Evolutionary conservation across 495 filamentous ascomycete species (phyloP).

Genomic region (Lophiotrema nucula): DNA sequence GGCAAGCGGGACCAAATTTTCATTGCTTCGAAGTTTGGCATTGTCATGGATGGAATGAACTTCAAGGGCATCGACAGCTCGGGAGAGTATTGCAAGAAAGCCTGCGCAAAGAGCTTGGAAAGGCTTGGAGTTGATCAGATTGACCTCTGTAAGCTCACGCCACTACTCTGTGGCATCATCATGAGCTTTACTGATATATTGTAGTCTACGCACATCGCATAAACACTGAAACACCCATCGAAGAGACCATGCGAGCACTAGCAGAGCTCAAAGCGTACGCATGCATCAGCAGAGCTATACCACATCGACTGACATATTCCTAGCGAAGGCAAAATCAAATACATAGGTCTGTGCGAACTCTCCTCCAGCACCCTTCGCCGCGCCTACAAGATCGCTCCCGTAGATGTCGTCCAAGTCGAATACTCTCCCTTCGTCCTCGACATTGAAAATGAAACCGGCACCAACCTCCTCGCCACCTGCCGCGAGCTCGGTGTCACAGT

Average conservation of each 20-base stretch:
- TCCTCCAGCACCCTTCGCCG: conserved; percentile 56
- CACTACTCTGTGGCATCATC: background rate
- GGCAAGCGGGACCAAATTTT: conserved; percentile 58
- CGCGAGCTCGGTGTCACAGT: conserved; percentile 62
- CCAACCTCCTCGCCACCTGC: conserved; percentile 52
- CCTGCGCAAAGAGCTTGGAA: conserved; percentile 48
- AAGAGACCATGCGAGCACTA: conserved; percentile 60
- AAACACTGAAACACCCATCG: conserved; percentile 57
- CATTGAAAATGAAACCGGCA: conserved; percentile 50
- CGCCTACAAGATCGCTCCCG: conserved; percentile 58
- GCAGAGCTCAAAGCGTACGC: conserved; percentile 50
- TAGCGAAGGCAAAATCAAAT: conserved; percentile 57
- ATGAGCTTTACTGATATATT: background rate
- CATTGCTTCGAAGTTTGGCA: conserved; percentile 59
- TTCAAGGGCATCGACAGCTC: conserved; percentile 40
- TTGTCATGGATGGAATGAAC: conserved; percentile 32
- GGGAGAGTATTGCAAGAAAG: conserved; percentile 47
- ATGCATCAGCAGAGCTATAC: no score
- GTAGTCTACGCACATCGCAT: conserved; percentile 42
- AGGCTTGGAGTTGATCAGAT: conserved; percentile 48
- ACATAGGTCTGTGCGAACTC: conserved; percentile 59
- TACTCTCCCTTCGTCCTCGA: conserved; percentile 59
- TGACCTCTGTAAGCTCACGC: conserved; percentile 42
- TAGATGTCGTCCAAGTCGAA: conserved; percentile 63
- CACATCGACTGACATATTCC: background rate